A percentile compares a stretch with the other conserved stretches of the same genome.
Evolutionary conservation across 2,329 filamentous ascomycete species (phyloP).

Genomic region (Hypoxylon sp.): DNA sequence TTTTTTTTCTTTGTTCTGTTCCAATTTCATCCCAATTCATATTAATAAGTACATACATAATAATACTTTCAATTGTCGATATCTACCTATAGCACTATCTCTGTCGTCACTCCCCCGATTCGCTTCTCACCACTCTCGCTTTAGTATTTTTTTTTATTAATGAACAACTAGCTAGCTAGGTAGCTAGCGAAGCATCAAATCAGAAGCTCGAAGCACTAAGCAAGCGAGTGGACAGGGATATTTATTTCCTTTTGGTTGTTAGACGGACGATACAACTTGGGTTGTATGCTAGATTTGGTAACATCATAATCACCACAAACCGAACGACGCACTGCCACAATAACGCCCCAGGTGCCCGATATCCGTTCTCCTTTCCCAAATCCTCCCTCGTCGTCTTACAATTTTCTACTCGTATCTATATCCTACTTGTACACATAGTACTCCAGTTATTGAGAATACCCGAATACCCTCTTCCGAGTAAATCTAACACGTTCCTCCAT

Average conservation of each 20-base stretch:
- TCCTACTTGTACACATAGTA: slow-evolving; percentile 21
- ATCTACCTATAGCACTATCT: slow-evolving; percentile 17
- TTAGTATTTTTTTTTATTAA: slow-evolving; percentile 12
- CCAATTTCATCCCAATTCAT: slow-evolving; percentile 29
- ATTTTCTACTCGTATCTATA: slow-evolving; percentile 28
- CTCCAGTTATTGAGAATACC: slow-evolving; percentile 1
- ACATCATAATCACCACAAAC: slow-evolving; percentile 42
- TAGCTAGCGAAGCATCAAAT: slow-evolving; percentile 27
- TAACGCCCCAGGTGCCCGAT: slow-evolving; percentile 41
- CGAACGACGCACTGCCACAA: slow-evolving; percentile 48
- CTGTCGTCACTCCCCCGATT: slow-evolving; percentile 23
- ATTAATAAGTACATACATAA: slow-evolving; percentile 30
- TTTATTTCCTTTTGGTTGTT: slow-evolving; percentile 20
- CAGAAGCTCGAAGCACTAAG: slow-evolving; percentile 29
- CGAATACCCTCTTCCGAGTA: not conserved
- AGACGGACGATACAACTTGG: slow-evolving; percentile 26
- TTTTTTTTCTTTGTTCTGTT: slow-evolving; percentile 38
- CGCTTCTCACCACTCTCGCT: slow-evolving; percentile 26
- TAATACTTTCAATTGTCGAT: slow-evolving; percentile 35
- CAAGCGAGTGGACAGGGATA: slow-evolving; percentile 28
- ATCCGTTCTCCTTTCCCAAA: slow-evolving; percentile 43
- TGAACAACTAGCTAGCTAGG: slow-evolving; percentile 24
- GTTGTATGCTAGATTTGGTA: slow-evolving; percentile 41
- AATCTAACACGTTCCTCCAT: slow-evolving; percentile 14
- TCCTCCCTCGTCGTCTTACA: slow-evolving; percentile 31